Evolutionary conservation across 1,284 basidiomycete genomes (phyloP), one percentile per base, ranked within the genome.

Genomic region (Tilletia horrida): DNA sequence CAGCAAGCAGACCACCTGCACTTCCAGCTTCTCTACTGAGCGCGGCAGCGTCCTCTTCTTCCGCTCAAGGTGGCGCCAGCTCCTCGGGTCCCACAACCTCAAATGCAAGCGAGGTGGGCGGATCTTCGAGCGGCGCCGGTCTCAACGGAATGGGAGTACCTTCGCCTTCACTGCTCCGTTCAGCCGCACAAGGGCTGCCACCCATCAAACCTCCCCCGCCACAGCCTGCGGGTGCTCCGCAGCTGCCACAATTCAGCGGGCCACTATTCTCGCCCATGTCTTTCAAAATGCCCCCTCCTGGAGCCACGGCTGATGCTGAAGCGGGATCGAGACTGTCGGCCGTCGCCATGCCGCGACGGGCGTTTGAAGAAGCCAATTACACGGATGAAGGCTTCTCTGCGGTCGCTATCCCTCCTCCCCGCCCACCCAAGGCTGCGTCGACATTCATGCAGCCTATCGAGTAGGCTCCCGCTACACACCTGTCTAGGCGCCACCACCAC

Each of bases 311-410:
- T 25, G 25, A 18, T 4, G 25, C 7, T 27, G 25, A 14, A 27
- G 25, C 21, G 14, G 55, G 29, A 31, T 40, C 55, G 31, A 31
- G 13, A 31, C 27, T 40, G 13, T 40, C 55, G 23, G 14, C 55
- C 25, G 25, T 31, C 8, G 31, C 55, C 23, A 59, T 59, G 55
- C 55, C 55, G 29, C 55, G 55, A 25, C 55, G 55, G 16, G 55
- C 55, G 29, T 59, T 59, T 31, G 29, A 59, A 29, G 55, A 59
- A 13, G 55, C 27, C 25, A 59, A 59, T 21, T 59, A 59, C n/a
- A 59, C 55, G 55, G 55, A 59, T 14, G 55, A 25, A 18, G 55
- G 23, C 7, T 31, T 18, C 16, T 59, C 55, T 2, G 31, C 55
- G 23, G 8, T 29, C 13, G 55, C 55, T 35, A 31, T 59, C 25